Percentiles rank a stretch among this genome's conserved stretches.
These are phyloP conservation scores for Friedmanniomyces simplex DNA, from an alignment of 495 filamentous ascomycete species.

Conservation along the genomic window DNA sequence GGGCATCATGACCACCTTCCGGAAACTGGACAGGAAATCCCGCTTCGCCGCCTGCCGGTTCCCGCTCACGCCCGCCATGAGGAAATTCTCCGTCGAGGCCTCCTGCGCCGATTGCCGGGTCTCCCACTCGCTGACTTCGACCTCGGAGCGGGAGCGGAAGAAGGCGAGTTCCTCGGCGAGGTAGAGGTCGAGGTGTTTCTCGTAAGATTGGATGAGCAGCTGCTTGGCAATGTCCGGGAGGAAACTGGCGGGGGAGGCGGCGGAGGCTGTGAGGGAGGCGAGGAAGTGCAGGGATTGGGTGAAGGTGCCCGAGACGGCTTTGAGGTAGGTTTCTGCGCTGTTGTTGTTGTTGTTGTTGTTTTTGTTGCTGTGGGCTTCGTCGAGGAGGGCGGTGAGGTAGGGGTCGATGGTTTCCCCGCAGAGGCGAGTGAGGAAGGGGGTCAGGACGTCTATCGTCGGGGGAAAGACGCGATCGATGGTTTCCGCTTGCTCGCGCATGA, in stretches of 20 bases:
- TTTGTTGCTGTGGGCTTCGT: conserved; percentile 73
- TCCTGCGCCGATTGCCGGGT: conserved; percentile 84
- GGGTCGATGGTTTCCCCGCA: conserved; percentile 76
- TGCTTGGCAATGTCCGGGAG: conserved; percentile 41
- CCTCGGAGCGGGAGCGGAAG: conserved; percentile 65
- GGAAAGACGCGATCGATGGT: conserved; percentile 84
- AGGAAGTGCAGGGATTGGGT: conserved; percentile 71
- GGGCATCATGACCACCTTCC: conserved; percentile 98
- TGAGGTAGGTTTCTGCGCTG: conserved; percentile 69
- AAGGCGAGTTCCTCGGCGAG: conserved; percentile 83
- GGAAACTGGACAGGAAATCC: conserved; percentile 93
- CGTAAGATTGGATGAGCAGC: conserved; percentile 62
- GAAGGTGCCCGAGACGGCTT: conserved; percentile 76
- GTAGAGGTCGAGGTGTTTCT: conserved; percentile 88
- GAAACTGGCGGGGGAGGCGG: conserved; percentile 47
- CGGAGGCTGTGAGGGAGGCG: conserved; percentile 53
- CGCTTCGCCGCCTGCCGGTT: conserved; percentile 91
- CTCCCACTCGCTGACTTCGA: conserved; percentile 76
- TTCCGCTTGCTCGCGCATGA: conserved; percentile 73
- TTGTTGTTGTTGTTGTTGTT: conserved; percentile 51
- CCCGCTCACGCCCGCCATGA: conserved; percentile 88
- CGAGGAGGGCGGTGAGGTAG: conserved; percentile 76
- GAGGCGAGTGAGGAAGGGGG: conserved; percentile 69
- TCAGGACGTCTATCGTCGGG: conserved; percentile 56
- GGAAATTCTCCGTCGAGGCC: conserved; percentile 80